Evolutionary conservation across 768 basidiomycete genomes (phyloP).

Genomic region (Termitomyces bulborhizus): DNA sequence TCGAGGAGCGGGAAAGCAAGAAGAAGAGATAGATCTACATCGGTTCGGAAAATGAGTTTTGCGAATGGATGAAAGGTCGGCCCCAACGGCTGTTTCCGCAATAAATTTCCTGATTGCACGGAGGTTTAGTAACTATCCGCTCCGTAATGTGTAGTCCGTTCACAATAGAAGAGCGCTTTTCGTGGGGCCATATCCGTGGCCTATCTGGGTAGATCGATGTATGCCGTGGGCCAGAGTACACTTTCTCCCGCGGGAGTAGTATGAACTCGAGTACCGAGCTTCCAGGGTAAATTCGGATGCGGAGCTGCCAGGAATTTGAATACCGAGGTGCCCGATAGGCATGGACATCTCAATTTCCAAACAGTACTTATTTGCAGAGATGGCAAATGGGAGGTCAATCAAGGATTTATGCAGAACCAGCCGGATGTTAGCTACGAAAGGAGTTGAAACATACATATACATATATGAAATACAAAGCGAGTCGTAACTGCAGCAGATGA

Average conservation of each 20-base stretch:
- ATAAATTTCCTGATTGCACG: slow-evolving; percentile 14
- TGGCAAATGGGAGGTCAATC: slow-evolving; percentile 2
- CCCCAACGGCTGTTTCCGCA: slow-evolving; percentile 4
- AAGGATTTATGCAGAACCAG: not conserved
- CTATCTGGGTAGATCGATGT: slow-evolving; percentile 4
- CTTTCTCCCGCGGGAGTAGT: slow-evolving; percentile 12
- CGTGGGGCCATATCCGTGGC: not conserved
- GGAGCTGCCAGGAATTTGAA: not conserved
- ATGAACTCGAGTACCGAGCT: not conserved
- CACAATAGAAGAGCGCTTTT: slow-evolving; percentile 10
- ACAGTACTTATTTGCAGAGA: slow-evolving; percentile 8
- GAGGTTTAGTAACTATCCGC: slow-evolving; percentile 17
- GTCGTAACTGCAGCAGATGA: slow-evolving; percentile 21
- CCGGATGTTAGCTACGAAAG: not conserved
- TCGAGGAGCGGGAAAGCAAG: slow-evolving; percentile 50
- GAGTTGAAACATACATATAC: slow-evolving; percentile 14
- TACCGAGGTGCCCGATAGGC: slow-evolving; percentile 1
- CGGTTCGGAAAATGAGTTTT: not conserved
- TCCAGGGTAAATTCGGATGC: not conserved
- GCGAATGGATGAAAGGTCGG: not conserved
- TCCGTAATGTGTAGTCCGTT: slow-evolving; percentile 9
- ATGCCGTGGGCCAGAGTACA: slow-evolving; percentile 11
- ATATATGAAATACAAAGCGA: slow-evolving; percentile 3
- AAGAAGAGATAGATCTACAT: slow-evolving; percentile 39
- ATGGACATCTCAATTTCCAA: not conserved